These are phyloP conservation scores for Cyanidium caldarium DNA, from an alignment of 23 red algal genomes.

Conservation along the genomic window DNA sequence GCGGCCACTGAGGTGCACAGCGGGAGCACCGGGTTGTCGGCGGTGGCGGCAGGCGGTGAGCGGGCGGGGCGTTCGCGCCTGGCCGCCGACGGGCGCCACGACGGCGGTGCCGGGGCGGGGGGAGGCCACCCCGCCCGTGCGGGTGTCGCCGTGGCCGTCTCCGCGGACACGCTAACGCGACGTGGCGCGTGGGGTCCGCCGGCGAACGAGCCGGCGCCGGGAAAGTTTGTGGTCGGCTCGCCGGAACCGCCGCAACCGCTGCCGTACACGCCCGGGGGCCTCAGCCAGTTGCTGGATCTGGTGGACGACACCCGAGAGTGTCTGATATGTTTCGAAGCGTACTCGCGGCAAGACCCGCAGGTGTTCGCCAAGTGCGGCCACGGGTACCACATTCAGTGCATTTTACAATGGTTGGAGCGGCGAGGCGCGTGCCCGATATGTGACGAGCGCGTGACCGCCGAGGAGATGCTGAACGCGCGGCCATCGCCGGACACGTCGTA, in stretches of 20 bases:
- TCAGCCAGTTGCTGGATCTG: background rate
- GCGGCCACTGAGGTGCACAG: too few relatives aligned
- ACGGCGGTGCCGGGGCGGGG: too few relatives aligned
- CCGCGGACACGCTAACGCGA: too few relatives aligned
- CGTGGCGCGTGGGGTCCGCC: too few relatives aligned
- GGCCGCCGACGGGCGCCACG: too few relatives aligned
- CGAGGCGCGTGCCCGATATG: background rate
- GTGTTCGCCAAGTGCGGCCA: background rate
- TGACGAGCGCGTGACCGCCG: background rate
- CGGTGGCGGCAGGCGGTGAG: too few relatives aligned
- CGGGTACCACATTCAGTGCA: background rate
- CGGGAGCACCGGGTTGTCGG: too few relatives aligned
- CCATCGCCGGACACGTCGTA: background rate
- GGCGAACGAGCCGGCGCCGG: too few relatives aligned
- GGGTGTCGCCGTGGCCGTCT: too few relatives aligned
- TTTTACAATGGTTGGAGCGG: background rate
- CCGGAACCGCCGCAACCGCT: background rate
- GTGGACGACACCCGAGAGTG: background rate
- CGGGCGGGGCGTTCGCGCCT: too few relatives aligned
- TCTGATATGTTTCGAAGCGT: background rate
- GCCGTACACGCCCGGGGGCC: background rate
- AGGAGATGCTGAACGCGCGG: background rate
- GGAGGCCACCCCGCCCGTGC: too few relatives aligned
- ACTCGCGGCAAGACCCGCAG: background rate
- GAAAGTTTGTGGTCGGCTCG: background rate